Base-by-base conservation (phyloP, 768 basidiomycete genomes). In the Asterophora lycoperdoides region DNA sequence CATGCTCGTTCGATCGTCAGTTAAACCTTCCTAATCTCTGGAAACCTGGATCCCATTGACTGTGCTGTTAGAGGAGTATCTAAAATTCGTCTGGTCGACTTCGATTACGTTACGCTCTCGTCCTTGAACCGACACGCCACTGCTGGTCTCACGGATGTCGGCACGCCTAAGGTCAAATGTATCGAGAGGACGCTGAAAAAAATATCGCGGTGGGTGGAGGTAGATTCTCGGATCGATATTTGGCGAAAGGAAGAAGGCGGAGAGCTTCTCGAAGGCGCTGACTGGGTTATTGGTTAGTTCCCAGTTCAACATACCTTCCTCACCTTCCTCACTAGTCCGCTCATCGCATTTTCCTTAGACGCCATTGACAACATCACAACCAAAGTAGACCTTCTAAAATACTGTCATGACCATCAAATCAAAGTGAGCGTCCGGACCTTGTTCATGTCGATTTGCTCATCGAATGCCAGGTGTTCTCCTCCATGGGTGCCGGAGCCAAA, bases 351-450 rank as follows among this genome's bases (percentile, higher is more conserved):
- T n/a, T 41, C 34, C 46, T 5, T 58, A 82, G 95, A 99, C 66
- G 93, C 93, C 5, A 99, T 98, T 51, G 95, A 98, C 68, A 98
- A 99, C 61, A 95, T 98, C 53, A 80, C 88, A 40, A 95, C 95
- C 0, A 98, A 99, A 64, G 92, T 96, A 9, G 94, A 98, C 59
- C 73, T 98, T 37, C 77, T 99, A 7, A 83, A 88, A 49, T 86
- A 94, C 65, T 99, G 95, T 59, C 79, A 88, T 58, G 79, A 84
- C 47, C 73, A 86, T 54, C 62, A 74, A 14, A 82, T 98, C 65
- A 93, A 89, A 72, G 91, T 88, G 40, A 2, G 65, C 52, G 19
- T 10, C 15, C 26, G n/a, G 42, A 55, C n/a, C 42, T 9, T 39
- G 34, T 15, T 30, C 29, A 15, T 23, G 30, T 13, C 7, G 11